phyloP scores from a whole-genome alignment of 139 green algal genomes.

The Pycnococcus provasolii region DNA sequence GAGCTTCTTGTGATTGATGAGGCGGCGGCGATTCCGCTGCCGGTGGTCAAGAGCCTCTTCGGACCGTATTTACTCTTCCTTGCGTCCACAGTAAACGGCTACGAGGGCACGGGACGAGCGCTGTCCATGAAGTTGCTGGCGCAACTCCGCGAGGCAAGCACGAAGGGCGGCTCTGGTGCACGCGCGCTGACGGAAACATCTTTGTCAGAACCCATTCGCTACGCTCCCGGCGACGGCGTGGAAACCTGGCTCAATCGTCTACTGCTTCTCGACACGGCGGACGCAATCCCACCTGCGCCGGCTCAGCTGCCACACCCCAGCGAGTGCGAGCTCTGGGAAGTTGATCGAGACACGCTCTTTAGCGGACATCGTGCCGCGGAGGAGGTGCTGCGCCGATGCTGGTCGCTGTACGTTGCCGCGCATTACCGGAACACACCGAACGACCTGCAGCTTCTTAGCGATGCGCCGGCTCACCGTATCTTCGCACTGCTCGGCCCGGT shows the following conservation, averaged over 20 bases:
- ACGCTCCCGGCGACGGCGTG: conserved; percentile 72
- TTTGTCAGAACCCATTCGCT: conserved; percentile 84
- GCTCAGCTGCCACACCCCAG: conserved; percentile 69
- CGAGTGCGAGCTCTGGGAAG: conserved; percentile 91
- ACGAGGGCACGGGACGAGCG: conserved; percentile 90
- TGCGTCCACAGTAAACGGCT: conserved; percentile 86
- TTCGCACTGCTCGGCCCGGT: conserved; percentile 89
- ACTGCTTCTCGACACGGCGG: conserved; percentile 83
- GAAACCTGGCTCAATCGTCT: conserved; percentile 87
- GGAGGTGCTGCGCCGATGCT: conserved; percentile 70
- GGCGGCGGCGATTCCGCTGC: conserved; percentile 88
- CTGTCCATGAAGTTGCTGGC: conserved; percentile 91
- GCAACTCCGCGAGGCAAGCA: conserved; percentile 65
- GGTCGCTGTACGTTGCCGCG: conserved; percentile 81
- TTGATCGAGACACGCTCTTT: conserved; percentile 95
- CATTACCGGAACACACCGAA: conserved; percentile 99
- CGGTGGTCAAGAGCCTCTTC: conserved; percentile 80
- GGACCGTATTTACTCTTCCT: conserved; percentile 97
- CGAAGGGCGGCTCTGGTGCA: conserved; percentile 35
- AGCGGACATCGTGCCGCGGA: conserved; percentile 76
- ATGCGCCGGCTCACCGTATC: conserved; percentile 92
- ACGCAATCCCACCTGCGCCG: conserved; percentile 60
- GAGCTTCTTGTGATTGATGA: conserved; percentile 98
- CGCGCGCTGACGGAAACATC: conserved; percentile 73
- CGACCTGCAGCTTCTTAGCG: conserved; percentile 87